A percentile compares a stretch with the other conserved stretches of the same genome.
Evolutionary conservation across 768 basidiomycete species (phyloP).

Genomic region (Rhodocollybia butyracea): DNA sequence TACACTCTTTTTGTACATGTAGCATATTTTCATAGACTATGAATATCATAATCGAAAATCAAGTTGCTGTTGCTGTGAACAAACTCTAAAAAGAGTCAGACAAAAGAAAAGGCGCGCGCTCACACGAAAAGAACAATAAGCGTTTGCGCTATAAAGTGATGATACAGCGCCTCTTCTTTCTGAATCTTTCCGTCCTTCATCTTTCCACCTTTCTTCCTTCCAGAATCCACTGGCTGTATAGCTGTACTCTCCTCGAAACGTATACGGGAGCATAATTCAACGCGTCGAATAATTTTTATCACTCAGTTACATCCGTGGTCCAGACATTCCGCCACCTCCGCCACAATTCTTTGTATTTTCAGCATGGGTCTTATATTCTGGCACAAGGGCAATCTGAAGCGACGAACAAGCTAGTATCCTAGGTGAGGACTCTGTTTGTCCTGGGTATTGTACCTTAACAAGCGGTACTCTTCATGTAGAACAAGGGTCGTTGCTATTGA

Average conservation of each 20-base stretch:
- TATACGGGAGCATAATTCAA: too few species aligned
- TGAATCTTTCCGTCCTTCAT: too few species aligned
- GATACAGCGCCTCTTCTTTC: too few species aligned
- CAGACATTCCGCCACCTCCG: neutral
- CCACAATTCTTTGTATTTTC: too few species aligned
- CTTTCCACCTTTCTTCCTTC: neutral
- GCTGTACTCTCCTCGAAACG: too few species aligned
- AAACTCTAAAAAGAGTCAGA: neutral
- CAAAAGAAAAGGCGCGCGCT: neutral
- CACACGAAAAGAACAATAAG: constrained; percentile 2
- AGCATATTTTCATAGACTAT: neutral
- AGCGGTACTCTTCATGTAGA: constrained; percentile 1
- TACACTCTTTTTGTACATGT: neutral
- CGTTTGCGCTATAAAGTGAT: neutral
- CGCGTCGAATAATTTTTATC: neutral
- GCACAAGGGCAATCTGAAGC: neutral
- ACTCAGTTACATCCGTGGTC: neutral
- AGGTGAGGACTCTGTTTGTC: neutral
- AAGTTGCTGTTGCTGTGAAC: neutral
- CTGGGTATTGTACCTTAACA: neutral
- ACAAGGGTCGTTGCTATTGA: constrained; percentile 1
- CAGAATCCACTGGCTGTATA: neutral
- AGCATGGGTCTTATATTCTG: neutral
- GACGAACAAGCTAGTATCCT: neutral
- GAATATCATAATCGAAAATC: neutral